Conservation (phyloP, 768 basidiomycete genomes). For the Pluteus cervinus region DNA sequence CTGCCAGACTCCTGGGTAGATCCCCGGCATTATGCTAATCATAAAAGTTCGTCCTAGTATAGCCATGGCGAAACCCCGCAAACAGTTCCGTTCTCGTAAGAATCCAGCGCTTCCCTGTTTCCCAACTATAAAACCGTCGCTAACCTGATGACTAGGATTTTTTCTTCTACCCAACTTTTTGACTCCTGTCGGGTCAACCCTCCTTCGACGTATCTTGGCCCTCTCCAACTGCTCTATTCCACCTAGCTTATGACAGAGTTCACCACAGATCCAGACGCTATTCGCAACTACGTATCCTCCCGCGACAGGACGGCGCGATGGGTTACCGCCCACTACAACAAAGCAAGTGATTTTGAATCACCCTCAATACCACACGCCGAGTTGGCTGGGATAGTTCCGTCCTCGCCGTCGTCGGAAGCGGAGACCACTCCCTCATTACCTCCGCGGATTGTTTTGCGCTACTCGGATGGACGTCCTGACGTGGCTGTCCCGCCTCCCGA, state of each 20-base stretch:
- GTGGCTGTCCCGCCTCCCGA: constrained; percentile 50
- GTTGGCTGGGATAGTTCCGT: constrained; percentile 34
- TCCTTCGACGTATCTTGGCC: constrained; percentile 8
- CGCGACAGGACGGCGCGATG: constrained; percentile 61
- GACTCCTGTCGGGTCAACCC: constrained; percentile 10
- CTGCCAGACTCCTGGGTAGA: constrained; percentile 24
- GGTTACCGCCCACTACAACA: constrained; percentile 41
- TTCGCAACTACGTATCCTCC: constrained; percentile 51
- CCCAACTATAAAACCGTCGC: constrained; percentile 28
- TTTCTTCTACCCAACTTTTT: constrained; percentile 20
- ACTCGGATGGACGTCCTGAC: constrained; percentile 58
- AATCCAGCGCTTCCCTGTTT: constrained; percentile 18
- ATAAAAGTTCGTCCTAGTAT: constrained; percentile 13
- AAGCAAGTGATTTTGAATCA: constrained; percentile 39
- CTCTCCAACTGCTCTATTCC: constrained; percentile 6
- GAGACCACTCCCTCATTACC: constrained; percentile 51
- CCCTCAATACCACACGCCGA: constrained; percentile 54
- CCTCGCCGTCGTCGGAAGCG: constrained; percentile 40
- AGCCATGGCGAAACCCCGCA: constrained; percentile 23
- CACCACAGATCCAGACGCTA: constrained; percentile 50
- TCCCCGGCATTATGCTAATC: constrained; percentile 27
- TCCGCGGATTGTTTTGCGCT: constrained; percentile 69
- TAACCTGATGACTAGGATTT: constrained; percentile 18
- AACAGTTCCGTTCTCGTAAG: constrained; percentile 23
- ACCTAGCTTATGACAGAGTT: constrained; percentile 56